Base-by-base conservation (phyloP, 768 basidiomycete species). In the Amanita molliuscula region DNA sequence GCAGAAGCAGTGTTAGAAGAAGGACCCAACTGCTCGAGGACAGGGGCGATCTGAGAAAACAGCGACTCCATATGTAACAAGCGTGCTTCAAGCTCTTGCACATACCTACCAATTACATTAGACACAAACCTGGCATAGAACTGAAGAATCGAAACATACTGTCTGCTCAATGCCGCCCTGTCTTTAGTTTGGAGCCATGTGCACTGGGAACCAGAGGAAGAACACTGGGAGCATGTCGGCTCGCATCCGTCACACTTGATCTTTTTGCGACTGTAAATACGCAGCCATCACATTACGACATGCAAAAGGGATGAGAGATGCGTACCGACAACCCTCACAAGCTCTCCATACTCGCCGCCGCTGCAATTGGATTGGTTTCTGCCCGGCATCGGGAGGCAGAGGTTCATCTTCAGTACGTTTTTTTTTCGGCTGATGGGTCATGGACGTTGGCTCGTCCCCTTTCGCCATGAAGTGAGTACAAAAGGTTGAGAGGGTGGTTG, bases 101-200 rank as follows among this genome's bases (percentile, higher is more conserved):
- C 89, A 73, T 92, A 92, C 62, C 89, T 91, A 51, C 16, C 56
- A 44, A 15, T 38, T 38, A 42, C 21, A 13, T 20, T 15, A 21
- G 41, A 60, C 52, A 55, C 50, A 48, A 48, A 29, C 48, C 33
- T 23, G 38, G 18, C 26, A 44, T 42, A 18, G 50, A 23, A 25
- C 20, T 48, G 4, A 16, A 54, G 43, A 44, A 31, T 47, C 44
- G 53, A 3, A 47, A 74, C 89, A 55, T 62, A 92, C 89, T 92
- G 89, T 73, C 89, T 75, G 61, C 90, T 92, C 55, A 91, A 69
- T 4, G 89, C 89, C 20, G 89, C 89, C 59, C 89, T 81, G 66
- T 92, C 89, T 68, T 89, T 91, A 5, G 89, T 92, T 67, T 92
- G 89, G 37, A 90, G 71, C 89, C 89, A 92, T 38, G 85, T 88